Percentiles rank a stretch among this genome's conserved stretches.
Evolutionary conservation across 2,329 filamentous ascomycete species (phyloP).

Genomic region (Hymenotorrendiella dingleyae): DNA sequence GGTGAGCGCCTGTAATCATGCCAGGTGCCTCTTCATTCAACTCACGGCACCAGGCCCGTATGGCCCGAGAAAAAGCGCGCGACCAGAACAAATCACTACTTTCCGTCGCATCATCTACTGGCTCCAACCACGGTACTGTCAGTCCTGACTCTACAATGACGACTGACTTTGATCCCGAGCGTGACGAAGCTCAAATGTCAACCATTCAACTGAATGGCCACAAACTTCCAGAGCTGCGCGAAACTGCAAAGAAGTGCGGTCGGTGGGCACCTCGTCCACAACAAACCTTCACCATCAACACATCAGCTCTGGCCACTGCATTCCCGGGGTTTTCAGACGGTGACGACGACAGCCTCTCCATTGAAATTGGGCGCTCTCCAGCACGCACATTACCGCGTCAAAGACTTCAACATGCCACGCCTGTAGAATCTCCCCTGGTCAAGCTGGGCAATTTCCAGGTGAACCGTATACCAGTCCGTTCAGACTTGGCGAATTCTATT

Average conservation of each 20-base stretch:
- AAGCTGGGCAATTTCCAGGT: too few species aligned
- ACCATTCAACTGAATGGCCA: conserved; percentile 16
- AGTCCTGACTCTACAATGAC: conserved; percentile 17
- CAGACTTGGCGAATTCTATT: too few species aligned
- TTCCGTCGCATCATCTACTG: conserved; percentile 23
- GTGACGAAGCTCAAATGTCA: conserved; percentile 22
- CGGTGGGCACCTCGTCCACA: conserved; percentile 25
- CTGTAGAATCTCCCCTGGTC: too few species aligned
- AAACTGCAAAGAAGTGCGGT: conserved; percentile 30
- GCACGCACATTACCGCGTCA: conserved; percentile 5
- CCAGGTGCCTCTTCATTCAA: too few species aligned
- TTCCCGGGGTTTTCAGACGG: conserved; percentile 43
- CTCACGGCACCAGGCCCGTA: too few species aligned
- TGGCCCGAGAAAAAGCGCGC: conserved; percentile 19
- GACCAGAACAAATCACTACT: conserved; percentile 13
- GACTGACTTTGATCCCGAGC: conserved; percentile 20
- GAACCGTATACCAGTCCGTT: too few species aligned
- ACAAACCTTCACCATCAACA: conserved; percentile 35
- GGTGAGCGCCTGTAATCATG: too few species aligned
- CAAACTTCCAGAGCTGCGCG: conserved; percentile 26
- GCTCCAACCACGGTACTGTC: conserved; percentile 28
- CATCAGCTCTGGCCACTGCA: conserved; percentile 38
- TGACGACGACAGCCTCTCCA: conserved; percentile 42
- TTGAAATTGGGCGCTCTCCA: conserved; percentile 50
- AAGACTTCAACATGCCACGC: too few species aligned